phyloP scores from a whole-genome alignment of 257 asterid species.

The Nicotiana paniculata region DNA sequence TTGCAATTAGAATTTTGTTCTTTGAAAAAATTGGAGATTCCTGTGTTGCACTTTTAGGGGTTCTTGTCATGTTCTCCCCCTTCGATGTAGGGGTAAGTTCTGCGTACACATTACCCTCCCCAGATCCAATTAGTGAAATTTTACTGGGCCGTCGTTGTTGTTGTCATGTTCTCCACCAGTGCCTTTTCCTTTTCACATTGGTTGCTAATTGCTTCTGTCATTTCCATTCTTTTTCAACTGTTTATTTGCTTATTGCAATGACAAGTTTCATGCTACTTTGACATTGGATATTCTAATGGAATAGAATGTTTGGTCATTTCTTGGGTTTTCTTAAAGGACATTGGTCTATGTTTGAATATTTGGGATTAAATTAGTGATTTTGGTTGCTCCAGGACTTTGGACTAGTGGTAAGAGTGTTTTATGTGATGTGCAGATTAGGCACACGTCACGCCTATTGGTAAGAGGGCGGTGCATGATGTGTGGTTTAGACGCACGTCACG shows the following conservation, averaged over 20 bases:
- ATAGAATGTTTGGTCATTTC: background rate
- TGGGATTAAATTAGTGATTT: background rate
- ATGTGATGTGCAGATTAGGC: background rate
- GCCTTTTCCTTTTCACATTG: background rate
- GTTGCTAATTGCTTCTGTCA: background rate
- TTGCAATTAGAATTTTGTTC: background rate
- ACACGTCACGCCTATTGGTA: background rate
- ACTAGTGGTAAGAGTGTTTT: background rate
- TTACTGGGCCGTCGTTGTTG: background rate
- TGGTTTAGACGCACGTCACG: background rate
- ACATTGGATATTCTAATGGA: background rate
- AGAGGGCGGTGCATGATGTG: background rate
- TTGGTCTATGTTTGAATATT: background rate
- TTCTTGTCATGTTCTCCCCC: background rate
- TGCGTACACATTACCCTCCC: no score
- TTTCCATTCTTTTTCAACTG: background rate
- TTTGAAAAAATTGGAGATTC: background rate
- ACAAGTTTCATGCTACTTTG: background rate
- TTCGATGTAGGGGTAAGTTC: no score
- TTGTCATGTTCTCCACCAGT: conserved; percentile 12
- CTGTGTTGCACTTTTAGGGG: conserved; percentile 1
- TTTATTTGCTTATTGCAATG: background rate
- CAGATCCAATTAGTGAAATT: no score
- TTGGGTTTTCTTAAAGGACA: background rate
- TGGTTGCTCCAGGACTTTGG: background rate